Conservation (phyloP, 345 rosid genomes). For the Gossypium anomalum region DNA sequence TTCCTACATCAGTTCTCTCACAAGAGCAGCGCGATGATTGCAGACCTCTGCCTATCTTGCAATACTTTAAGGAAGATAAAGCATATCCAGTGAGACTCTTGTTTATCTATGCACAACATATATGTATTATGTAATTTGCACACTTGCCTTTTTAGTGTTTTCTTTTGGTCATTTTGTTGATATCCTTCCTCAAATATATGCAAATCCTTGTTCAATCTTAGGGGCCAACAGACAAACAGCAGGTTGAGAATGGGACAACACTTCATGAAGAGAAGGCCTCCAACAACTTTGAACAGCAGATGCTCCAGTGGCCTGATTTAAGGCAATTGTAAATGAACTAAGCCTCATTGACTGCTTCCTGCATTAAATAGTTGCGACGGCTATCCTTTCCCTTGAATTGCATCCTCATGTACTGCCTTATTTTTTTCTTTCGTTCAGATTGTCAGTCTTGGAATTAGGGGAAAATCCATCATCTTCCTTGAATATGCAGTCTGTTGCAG, state of each 20-base stretch:
- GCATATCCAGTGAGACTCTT: constrained; percentile 41
- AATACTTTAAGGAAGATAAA: constrained; percentile 46
- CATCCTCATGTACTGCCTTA: constrained; percentile 8
- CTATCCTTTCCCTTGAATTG: constrained; percentile 7
- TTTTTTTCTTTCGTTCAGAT: constrained; percentile 28
- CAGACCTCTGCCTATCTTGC: constrained; percentile 32
- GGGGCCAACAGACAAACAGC: constrained; percentile 29
- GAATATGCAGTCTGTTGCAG: constrained; percentile 26
- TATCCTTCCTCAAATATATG: not conserved
- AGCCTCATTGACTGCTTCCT: not conserved
- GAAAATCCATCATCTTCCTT: constrained; percentile 31
- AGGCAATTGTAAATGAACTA: constrained; percentile 48
- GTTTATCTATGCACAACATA: not conserved
- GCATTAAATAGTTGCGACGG: not conserved
- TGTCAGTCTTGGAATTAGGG: constrained; percentile 31
- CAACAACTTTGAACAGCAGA: constrained; percentile 29
- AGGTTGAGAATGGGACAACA: constrained; percentile 32
- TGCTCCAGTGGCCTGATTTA: constrained; percentile 43
- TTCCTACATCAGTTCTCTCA: constrained; percentile 65
- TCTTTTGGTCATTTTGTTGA: not conserved
- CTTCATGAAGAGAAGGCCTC: constrained; percentile 30
- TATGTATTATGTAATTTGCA: not conserved
- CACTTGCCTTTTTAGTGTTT: not conserved
- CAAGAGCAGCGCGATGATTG: constrained; percentile 56
- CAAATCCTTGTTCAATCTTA: constrained; percentile 9